Evolutionary conservation across 164 flowering plant species (phyloP).

Genomic region (Tetrastigma voinierianum): DNA sequence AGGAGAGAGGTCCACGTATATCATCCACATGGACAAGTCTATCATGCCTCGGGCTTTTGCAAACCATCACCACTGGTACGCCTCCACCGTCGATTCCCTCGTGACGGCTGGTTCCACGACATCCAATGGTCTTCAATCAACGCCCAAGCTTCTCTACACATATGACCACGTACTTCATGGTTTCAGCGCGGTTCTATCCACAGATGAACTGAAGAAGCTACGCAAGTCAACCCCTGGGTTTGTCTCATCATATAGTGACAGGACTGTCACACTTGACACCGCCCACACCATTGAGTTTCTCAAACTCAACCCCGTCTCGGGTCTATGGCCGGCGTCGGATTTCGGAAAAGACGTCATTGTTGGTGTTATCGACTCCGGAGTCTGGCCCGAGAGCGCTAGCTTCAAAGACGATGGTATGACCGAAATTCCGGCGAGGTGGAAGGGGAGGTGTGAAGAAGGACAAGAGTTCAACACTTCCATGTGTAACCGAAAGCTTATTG

Average conservation of each 20-base stretch:
- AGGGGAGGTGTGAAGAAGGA: conserved; percentile 51
- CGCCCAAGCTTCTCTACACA: conserved; percentile 28
- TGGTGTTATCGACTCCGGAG: conserved; percentile 62
- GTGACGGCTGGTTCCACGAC: conserved; percentile 3
- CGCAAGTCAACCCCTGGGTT: conserved; percentile 28
- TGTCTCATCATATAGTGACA: conserved; percentile 35
- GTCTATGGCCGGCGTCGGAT: conserved; percentile 56
- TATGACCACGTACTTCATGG: conserved; percentile 48
- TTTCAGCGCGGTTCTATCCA: conserved; percentile 39
- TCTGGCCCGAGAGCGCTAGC: conserved; percentile 75
- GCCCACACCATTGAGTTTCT: conserved; percentile 56
- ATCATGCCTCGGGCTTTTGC: conserved; percentile 44
- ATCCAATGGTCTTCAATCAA: not conserved
- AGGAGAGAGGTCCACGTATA: conserved; percentile 29
- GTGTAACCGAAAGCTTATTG: conserved; percentile 69
- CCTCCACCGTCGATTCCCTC: conserved; percentile 30
- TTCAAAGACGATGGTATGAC: conserved; percentile 55
- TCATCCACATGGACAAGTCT: conserved; percentile 63
- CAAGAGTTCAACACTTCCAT: conserved; percentile 42
- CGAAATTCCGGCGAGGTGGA: conserved; percentile 53
- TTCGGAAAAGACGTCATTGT: conserved; percentile 57
- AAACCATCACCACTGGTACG: conserved; percentile 41
- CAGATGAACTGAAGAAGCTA: conserved; percentile 25
- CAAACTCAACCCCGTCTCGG: conserved; percentile 28
- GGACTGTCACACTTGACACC: conserved; percentile 33